Percentiles rank a stretch among this genome's conserved stretches.
These are phyloP conservation scores for Iodosphaeria phyllophila DNA, from an alignment of 2,329 filamentous ascomycete genomes.

Conservation along the genomic window DNA sequence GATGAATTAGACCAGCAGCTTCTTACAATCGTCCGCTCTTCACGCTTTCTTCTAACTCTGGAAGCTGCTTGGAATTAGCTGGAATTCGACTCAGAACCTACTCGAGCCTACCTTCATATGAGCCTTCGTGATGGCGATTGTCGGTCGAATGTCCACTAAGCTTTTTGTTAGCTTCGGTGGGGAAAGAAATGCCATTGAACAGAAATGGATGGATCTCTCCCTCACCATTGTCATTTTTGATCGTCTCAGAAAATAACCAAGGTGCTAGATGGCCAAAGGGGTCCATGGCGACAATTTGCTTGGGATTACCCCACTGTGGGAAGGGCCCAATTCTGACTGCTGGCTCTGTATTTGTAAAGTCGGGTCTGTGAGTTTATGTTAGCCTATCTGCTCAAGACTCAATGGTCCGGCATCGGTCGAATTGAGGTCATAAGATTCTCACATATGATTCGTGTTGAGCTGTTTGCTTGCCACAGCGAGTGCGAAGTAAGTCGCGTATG, in stretches of 20 bases:
- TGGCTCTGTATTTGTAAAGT: slow-evolving; percentile 70
- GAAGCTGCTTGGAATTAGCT: slow-evolving; percentile 30
- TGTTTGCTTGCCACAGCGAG: slow-evolving; percentile 84
- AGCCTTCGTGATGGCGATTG: slow-evolving; percentile 79
- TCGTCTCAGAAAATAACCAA: slow-evolving; percentile 64
- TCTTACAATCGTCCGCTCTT: slow-evolving; percentile 53
- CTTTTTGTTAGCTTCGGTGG: too few species aligned
- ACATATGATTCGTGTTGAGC: slow-evolving; percentile 62
- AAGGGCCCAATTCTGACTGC: slow-evolving; percentile 81
- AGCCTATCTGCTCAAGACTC: background rate
- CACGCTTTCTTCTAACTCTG: slow-evolving; percentile 82
- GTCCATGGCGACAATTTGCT: slow-evolving; percentile 97
- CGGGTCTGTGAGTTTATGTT: slow-evolving; percentile 23
- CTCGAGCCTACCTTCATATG: slow-evolving; percentile 53
- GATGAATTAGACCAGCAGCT: slow-evolving; percentile 3
- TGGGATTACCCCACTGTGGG: slow-evolving; percentile 70
- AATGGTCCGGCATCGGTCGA: background rate
- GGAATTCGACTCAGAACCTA: background rate
- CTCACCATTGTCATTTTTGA: slow-evolving; percentile 52
- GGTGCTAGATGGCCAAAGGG: slow-evolving; percentile 77
- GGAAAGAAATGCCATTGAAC: slow-evolving; percentile 3
- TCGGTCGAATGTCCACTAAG: slow-evolving; percentile 65
- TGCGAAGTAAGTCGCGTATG: slow-evolving; percentile 90
- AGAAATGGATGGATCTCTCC: background rate
- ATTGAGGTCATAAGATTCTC: slow-evolving; percentile 5